Conservation (phyloP, 2,329 filamentous ascomycete genomes). For the Claviceps pusilla region DNA sequence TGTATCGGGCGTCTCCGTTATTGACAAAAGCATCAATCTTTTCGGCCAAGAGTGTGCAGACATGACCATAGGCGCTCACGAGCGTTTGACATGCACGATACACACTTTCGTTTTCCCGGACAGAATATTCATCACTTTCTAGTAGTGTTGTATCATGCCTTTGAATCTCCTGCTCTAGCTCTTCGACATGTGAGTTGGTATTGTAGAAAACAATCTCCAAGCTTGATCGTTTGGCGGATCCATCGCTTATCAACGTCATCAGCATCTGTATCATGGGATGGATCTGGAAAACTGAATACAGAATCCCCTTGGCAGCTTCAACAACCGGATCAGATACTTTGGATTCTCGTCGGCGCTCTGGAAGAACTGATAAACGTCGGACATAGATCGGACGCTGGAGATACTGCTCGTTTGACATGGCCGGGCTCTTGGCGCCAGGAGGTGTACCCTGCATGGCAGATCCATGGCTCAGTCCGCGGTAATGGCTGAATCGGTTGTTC, state of each 20-base stretch:
- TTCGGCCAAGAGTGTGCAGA: conserved; percentile 43
- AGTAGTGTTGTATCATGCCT: conserved; percentile 36
- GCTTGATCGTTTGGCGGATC: conserved; percentile 44
- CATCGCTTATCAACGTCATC: conserved; percentile 45
- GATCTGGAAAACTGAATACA: conserved; percentile 53
- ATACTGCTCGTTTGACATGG: conserved; percentile 42
- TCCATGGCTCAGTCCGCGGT: conserved; percentile 51
- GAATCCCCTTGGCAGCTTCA: conserved; percentile 50
- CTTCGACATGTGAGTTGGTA: conserved; percentile 50
- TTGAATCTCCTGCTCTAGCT: conserved; percentile 50
- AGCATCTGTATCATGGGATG: conserved; percentile 54
- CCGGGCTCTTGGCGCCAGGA: conserved; percentile 35
- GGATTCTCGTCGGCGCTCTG: conserved; percentile 48
- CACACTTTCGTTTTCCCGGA: conserved; percentile 47
- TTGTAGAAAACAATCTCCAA: conserved; percentile 55
- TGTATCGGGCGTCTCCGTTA: conserved; percentile 51
- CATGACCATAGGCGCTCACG: conserved; percentile 49
- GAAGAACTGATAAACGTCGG: conserved; percentile 46
- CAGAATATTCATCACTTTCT: conserved; percentile 32
- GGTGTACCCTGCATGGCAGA: conserved; percentile 47
- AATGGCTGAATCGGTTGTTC: conserved; percentile 53
- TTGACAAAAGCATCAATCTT: conserved; percentile 51
- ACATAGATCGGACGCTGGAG: conserved; percentile 48
- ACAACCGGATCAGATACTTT: conserved; percentile 45
- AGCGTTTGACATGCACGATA: conserved; percentile 48